phyloP scores from a whole-genome alignment of 2,329 filamentous ascomycete genomes.

The Monilinia vaccinii-corymbosi region DNA sequence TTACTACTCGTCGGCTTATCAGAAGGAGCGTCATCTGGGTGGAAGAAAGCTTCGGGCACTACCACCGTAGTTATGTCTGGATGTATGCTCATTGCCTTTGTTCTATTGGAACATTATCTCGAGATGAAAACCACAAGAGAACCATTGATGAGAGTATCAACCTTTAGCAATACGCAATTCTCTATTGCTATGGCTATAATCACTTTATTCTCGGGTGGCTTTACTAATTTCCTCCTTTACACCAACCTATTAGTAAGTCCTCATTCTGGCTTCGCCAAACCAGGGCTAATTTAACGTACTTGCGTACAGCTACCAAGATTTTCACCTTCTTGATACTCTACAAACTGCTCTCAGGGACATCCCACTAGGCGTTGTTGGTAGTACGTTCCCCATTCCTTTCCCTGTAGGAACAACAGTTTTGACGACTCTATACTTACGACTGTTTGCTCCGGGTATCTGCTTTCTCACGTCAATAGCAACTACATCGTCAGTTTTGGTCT shows the following conservation, averaged over 20 bases:
- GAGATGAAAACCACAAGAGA: conserved; percentile 39
- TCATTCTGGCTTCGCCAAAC: background rate
- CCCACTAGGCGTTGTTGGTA: conserved; percentile 52
- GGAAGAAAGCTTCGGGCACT: conserved; percentile 53
- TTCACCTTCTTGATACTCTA: conserved; percentile 50
- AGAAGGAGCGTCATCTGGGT: conserved; percentile 61
- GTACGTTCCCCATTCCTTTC: conserved; percentile 9
- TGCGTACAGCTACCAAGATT: conserved; percentile 49
- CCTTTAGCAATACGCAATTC: conserved; percentile 52
- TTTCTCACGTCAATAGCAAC: conserved; percentile 36
- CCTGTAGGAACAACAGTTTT: background rate
- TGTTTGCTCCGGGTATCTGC: conserved; percentile 20
- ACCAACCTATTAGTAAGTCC: conserved; percentile 52
- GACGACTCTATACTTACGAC: conserved; percentile 12
- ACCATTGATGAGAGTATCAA: conserved; percentile 58
- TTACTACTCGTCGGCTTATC: conserved; percentile 58
- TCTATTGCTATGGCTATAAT: conserved; percentile 56
- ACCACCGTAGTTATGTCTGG: conserved; percentile 45
- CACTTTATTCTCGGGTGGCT: conserved; percentile 55
- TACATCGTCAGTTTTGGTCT: conserved; percentile 43
- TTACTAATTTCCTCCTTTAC: conserved; percentile 60
- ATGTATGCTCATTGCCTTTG: conserved; percentile 35
- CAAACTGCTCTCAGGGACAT: conserved; percentile 62
- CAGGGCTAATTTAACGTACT: background rate
- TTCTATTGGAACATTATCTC: conserved; percentile 34